phyloP scores from a whole-genome alignment of 768 basidiomycete species.

The Thelephora ganbajun region DNA sequence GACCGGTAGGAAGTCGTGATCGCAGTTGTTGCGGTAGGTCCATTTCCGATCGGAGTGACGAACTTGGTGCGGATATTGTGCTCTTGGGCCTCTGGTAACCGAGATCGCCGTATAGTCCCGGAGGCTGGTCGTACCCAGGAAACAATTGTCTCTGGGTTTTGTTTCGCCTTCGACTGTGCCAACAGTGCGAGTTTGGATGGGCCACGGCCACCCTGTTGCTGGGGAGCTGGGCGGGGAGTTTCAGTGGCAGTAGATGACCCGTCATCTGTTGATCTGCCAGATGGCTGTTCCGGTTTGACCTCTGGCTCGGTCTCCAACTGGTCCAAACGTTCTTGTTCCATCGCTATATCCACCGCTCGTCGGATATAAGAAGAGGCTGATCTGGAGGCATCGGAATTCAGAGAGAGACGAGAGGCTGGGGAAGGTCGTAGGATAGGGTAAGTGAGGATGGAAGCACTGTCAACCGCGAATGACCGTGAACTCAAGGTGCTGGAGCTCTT shows the following conservation, averaged over 20 bases:
- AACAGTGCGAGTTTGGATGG: slow-evolving; percentile 67
- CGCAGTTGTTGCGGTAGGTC: slow-evolving; percentile 68
- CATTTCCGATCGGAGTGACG: slow-evolving; percentile 69
- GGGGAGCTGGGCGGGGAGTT: neutral
- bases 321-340: slow-evolving; percentile 47
- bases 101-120: slow-evolving; percentile 8
- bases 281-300: neutral
- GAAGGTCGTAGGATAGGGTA: slow-evolving; percentile 62
- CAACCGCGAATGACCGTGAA: slow-evolving; percentile 37
- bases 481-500: slow-evolving; percentile 26
- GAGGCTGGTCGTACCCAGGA: slow-evolving; percentile 15
- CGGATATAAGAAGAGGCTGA: slow-evolving; percentile 48
- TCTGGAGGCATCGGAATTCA: slow-evolving; percentile 15
- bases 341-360: slow-evolving; percentile 53
- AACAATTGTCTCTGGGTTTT: slow-evolving; percentile 6
- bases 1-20: slow-evolving; percentile 75
- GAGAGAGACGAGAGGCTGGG: slow-evolving; percentile 30
- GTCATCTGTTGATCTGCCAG: neutral
- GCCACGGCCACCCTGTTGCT: slow-evolving; percentile 1
- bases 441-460: slow-evolving; percentile 53
- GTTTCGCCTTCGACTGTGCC: slow-evolving; percentile 43
- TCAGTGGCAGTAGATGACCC: neutral
- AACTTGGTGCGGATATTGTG: slow-evolving; percentile 50
- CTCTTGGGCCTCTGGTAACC: slow-evolving; percentile 16
- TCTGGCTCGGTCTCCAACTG: neutral